Percentiles rank a stretch among this genome's conserved stretches.
These are phyloP conservation scores for Globisporangium parvum DNA, from an alignment of 352 stramenopile species.

Conservation along the genomic window DNA sequence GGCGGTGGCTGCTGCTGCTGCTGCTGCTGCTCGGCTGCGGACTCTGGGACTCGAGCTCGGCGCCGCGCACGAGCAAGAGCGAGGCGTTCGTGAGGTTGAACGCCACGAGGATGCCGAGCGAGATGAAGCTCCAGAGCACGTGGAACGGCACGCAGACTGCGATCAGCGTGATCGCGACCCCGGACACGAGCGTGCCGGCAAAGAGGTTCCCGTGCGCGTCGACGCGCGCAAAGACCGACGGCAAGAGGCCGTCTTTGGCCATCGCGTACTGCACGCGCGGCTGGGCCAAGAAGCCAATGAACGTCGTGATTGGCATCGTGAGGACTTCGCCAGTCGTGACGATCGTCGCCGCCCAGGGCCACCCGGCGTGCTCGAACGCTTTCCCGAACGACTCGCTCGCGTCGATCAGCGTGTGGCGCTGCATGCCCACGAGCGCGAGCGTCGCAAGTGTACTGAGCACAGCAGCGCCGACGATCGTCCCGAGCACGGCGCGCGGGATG, in stretches of 20 bases:
- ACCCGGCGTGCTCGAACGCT: conserved; percentile 60
- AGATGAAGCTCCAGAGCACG: conserved; percentile 88
- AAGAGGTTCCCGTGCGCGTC: conserved; percentile 75
- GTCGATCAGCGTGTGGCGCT: conserved; percentile 82
- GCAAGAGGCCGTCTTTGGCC: conserved; percentile 91
- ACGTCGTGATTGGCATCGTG: conserved; percentile 93
- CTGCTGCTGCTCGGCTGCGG: not conserved
- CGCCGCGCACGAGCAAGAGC: conserved; percentile 57
- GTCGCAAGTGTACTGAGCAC: conserved; percentile 83
- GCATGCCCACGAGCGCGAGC: conserved; percentile 91
- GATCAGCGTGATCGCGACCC: conserved; percentile 41
- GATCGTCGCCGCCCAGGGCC: conserved; percentile 74
- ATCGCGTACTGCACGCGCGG: conserved; percentile 89
- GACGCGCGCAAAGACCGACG: conserved; percentile 71
- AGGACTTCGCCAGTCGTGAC: conserved; percentile 90
- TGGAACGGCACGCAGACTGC: conserved; percentile 80
- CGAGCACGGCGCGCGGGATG: conserved; percentile 87
- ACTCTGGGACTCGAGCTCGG: conserved; percentile 8
- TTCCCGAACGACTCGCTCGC: conserved; percentile 60
- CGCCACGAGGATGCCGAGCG: conserved; percentile 82
- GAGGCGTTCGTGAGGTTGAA: conserved; percentile 90
- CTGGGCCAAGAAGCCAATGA: conserved; percentile 94
- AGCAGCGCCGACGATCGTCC: conserved; percentile 81
- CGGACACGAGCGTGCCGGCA: conserved; percentile 52
- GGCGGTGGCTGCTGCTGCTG: conserved; percentile 7